These are phyloP conservation scores for Davidsoniella eucalypti DNA, from an alignment of 2,329 filamentous ascomycete species.

Conservation along the genomic window DNA sequence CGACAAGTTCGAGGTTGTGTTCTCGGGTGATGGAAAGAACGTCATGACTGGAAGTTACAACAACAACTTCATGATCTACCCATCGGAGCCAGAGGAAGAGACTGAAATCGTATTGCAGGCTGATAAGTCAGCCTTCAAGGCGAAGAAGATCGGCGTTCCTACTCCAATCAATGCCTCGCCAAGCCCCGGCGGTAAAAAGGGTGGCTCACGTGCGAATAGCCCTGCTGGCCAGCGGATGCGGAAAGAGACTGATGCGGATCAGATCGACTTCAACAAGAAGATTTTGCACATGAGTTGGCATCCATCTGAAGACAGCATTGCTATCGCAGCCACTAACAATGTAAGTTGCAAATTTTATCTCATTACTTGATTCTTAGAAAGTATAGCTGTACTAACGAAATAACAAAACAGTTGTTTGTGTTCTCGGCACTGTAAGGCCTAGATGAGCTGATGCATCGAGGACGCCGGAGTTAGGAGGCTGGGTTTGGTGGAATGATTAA, in stretches of 20 bases:
- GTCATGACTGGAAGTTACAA: conserved; percentile 99
- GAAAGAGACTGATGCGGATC: conserved; percentile 96
- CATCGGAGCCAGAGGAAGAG: conserved; percentile 87
- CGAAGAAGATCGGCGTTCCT: conserved; percentile 96
- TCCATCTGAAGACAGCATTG: conserved; percentile 98
- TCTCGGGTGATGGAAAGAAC: conserved; percentile 94
- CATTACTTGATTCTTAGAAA: neutral
- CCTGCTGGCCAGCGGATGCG: conserved; percentile 89
- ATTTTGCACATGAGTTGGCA: conserved; percentile 99
- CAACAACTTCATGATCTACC: conserved; percentile 99
- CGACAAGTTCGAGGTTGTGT: conserved; percentile 98
- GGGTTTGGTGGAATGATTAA: neutral
- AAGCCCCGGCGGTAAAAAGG: conserved; percentile 72
- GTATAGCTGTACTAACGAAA: neutral
- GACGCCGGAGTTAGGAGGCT: neutral
- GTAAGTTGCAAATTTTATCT: conserved; percentile 39
- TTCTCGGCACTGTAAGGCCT: conserved; percentile 52
- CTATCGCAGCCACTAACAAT: conserved; percentile 98
- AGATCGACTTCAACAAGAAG: conserved; percentile 99
- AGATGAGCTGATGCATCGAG: neutral
- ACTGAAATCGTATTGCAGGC: conserved; percentile 94
- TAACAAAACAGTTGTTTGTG: conserved; percentile 47
- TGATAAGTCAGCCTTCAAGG: conserved; percentile 98
- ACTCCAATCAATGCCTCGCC: conserved; percentile 82
- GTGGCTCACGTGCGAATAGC: conserved; percentile 71